Evolutionary conservation across 768 basidiomycete genomes (phyloP).

Genomic region (Mrakia blollopis): DNA sequence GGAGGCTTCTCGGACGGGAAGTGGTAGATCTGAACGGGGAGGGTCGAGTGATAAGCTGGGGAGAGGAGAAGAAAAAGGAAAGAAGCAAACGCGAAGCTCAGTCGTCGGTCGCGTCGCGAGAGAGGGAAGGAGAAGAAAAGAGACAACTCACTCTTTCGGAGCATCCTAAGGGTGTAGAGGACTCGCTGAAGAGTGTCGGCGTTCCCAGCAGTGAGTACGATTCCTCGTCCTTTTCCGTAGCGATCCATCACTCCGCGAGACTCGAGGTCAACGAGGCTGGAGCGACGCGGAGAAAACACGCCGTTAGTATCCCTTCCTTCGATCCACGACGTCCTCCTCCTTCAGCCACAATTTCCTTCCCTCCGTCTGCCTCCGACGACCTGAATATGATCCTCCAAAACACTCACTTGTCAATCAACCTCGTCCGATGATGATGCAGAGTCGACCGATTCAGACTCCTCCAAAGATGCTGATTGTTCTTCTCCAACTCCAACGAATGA

Average conservation of each 20-base stretch:
- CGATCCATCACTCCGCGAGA: conserved; percentile 31
- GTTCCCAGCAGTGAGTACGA: conserved; percentile 50
- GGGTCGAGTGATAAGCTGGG: conserved; percentile 36
- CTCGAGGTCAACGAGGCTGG: conserved; percentile 36
- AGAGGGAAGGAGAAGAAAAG: conserved; percentile 37
- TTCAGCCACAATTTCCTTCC: too few relatives aligned
- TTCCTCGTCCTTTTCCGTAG: conserved; percentile 43
- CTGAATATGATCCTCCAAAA: too few relatives aligned
- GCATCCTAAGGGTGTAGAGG: conserved; percentile 34
- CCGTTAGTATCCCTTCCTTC: too few relatives aligned
- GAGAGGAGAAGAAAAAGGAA: conserved; percentile 1
- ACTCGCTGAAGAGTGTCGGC: conserved; percentile 42
- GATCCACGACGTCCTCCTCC: too few relatives aligned
- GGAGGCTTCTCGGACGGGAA: conserved; percentile 47
- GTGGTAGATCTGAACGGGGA: conserved; percentile 45
- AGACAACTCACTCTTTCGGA: conserved; percentile 22
- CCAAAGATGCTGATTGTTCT: conserved; percentile 38
- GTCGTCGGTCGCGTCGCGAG: not conserved
- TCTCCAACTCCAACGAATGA: conserved; percentile 17
- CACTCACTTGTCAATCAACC: conserved; percentile 37
- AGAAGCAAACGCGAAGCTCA: conserved; percentile 41
- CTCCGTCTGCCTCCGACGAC: too few relatives aligned
- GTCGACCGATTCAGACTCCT: conserved; percentile 38
- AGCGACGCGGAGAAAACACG: too few relatives aligned
- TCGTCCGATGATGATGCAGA: conserved; percentile 38